phyloP scores from a whole-genome alignment of 2,329 filamentous ascomycete genomes.

The Aspergillus thermomutatus region DNA sequence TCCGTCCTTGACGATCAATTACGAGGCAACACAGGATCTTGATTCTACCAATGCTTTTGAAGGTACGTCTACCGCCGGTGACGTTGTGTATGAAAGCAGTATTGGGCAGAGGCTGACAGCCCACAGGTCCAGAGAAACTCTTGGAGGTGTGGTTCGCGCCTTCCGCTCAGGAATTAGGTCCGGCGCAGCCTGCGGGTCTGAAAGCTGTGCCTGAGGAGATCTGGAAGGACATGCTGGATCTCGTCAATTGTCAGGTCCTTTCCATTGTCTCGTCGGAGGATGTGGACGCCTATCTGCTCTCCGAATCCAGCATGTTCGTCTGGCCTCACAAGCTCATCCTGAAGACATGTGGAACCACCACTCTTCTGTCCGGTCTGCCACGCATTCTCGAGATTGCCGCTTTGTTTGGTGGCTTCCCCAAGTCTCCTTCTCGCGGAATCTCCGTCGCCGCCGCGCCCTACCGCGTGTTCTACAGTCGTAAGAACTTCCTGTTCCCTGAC shows the following conservation, averaged over 20 bases:
- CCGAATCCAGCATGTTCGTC: constrained; percentile 99
- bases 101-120: constrained; percentile 21
- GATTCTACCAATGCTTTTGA: constrained; percentile 97
- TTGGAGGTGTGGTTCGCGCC: constrained; percentile 97
- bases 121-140: constrained; percentile 83
- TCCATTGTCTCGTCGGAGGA: constrained; percentile 91
- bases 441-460: constrained; percentile 80
- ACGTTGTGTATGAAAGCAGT: background rate
- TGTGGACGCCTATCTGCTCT: constrained; percentile 93
- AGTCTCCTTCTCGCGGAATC: constrained; percentile 64
- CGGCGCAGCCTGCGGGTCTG: constrained; percentile 70
- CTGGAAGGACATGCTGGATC: constrained; percentile 96
- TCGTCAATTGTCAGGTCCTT: constrained; percentile 97
- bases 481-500: constrained; percentile 96
- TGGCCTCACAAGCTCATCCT: constrained; percentile 99
- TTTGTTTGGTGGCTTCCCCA: constrained; percentile 81
- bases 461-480: constrained; percentile 96
- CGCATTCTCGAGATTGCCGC: constrained; percentile 91
- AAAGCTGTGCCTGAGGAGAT: constrained; percentile 79
- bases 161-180: constrained; percentile 65
- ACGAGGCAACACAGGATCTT: constrained; percentile 85
- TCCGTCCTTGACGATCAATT: constrained; percentile 93
- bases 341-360: constrained; percentile 98
- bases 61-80: constrained; percentile 50
- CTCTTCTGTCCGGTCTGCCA: constrained; percentile 81